These are phyloP conservation scores for Zopfia rhizophila DNA, from an alignment of 2,329 filamentous ascomycete genomes.

Conservation along the genomic window DNA sequence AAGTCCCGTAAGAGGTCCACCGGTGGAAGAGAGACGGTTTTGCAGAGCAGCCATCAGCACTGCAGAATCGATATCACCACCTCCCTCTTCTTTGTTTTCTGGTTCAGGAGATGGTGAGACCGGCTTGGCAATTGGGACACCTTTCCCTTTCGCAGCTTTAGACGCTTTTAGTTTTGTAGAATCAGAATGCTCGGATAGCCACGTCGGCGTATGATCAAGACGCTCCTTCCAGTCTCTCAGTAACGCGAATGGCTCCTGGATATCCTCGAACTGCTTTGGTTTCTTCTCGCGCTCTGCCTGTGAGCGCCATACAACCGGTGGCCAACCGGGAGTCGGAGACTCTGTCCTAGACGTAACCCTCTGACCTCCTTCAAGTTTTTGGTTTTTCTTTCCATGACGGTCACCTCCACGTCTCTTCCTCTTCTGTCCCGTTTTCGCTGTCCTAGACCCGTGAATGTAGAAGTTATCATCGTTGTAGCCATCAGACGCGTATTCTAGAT, in stretches of 20 bases:
- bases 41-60: slow-evolving; percentile 51
- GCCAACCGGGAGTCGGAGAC: slow-evolving; percentile 26
- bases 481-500: slow-evolving; percentile 60
- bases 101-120: slow-evolving; percentile 26
- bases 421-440: slow-evolving; percentile 37
- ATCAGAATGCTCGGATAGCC: slow-evolving; percentile 29
- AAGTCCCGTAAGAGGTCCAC: slow-evolving; percentile 50
- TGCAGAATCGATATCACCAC: slow-evolving; percentile 47
- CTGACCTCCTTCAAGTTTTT: slow-evolving; percentile 18
- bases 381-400: slow-evolving; percentile 42
- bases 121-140: slow-evolving; percentile 19
- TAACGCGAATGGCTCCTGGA: slow-evolving; percentile 50
- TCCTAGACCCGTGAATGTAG: slow-evolving; percentile 29
- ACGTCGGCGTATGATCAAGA: slow-evolving; percentile 42
- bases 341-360: slow-evolving; percentile 11
- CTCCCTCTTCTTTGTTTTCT: slow-evolving; percentile 22
- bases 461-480: slow-evolving; percentile 57
- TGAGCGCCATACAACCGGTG: slow-evolving; percentile 49
- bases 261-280: slow-evolving; percentile 38
- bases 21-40: slow-evolving; percentile 44
- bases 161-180: slow-evolving; percentile 8
- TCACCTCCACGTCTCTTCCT: slow-evolving; percentile 37
- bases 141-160: slow-evolving; percentile 17
- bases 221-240: slow-evolving; percentile 58
- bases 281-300: slow-evolving; percentile 35